phyloP scores from a whole-genome alignment of 768 basidiomycete genomes.

The Macrolepiota dolichaula region DNA sequence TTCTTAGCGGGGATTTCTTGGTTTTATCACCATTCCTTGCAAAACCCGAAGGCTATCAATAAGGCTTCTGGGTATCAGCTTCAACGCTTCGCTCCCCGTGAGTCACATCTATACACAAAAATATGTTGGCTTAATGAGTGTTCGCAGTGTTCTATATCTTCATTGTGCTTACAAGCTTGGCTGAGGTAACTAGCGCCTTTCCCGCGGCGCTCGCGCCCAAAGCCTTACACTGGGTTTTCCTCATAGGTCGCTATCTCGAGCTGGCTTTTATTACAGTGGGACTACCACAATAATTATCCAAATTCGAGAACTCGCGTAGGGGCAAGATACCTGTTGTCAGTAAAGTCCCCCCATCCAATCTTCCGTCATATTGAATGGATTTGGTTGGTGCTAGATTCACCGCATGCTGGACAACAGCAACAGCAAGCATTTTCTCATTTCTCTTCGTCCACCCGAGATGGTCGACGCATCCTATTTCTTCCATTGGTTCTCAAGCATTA shows the following conservation, averaged over 20 bases:
- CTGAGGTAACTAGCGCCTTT: slow-evolving; percentile 31
- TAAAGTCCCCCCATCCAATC: slow-evolving; percentile 2
- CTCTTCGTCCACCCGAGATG: slow-evolving; percentile 60
- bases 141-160: slow-evolving; percentile 47
- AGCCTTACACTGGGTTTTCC: not conserved
- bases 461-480: slow-evolving; percentile 49
- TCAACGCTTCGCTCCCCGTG: slow-evolving; percentile 53
- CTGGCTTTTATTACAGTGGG: slow-evolving; percentile 60
- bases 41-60: slow-evolving; percentile 45
- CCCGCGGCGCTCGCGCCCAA: not conserved
- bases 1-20: slow-evolving; percentile 52
- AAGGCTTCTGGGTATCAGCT: slow-evolving; percentile 44
- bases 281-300: slow-evolving; percentile 49
- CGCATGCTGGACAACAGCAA: slow-evolving; percentile 58
- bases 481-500: slow-evolving; percentile 55
- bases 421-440: slow-evolving; percentile 48
- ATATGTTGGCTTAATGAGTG: not conserved
- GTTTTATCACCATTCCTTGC: slow-evolving; percentile 42
- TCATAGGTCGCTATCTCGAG: slow-evolving; percentile 48
- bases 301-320: slow-evolving; percentile 39
- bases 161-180: slow-evolving; percentile 44
- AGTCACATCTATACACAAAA: slow-evolving; percentile 13
- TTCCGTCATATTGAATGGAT: not conserved
- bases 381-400: slow-evolving; percentile 39
- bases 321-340: slow-evolving; percentile 48